Conservation (phyloP, 2,329 filamentous ascomycete species). For the Fusarium sp. region DNA sequence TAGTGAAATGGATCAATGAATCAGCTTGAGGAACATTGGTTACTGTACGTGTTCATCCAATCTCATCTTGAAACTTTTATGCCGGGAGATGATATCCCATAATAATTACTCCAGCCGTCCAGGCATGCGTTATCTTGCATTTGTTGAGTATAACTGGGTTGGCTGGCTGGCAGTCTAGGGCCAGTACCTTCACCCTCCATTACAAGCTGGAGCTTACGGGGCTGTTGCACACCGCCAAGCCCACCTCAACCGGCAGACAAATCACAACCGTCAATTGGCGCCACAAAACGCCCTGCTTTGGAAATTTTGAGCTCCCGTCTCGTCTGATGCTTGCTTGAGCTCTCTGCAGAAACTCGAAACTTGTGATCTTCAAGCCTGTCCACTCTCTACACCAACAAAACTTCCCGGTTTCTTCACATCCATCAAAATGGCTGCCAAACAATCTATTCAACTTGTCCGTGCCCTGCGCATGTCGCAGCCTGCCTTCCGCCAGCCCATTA, state of each 20-base stretch:
- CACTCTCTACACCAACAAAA: not conserved
- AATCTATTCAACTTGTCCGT: slow-evolving; percentile 45
- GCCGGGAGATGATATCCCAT: not conserved
- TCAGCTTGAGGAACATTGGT: too few relatives aligned
- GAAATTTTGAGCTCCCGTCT: slow-evolving; percentile 47
- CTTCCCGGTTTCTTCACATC: not conserved
- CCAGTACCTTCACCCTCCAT: slow-evolving; percentile 10
- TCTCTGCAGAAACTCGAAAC: slow-evolving; percentile 15
- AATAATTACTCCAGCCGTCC: slow-evolving; percentile 12
- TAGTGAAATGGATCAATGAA: too few relatives aligned
- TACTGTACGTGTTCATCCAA: too few relatives aligned
- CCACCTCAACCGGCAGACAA: slow-evolving; percentile 5
- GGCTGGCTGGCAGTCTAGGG: slow-evolving; percentile 19
- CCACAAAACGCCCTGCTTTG: slow-evolving; percentile 14
- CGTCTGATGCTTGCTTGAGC: slow-evolving; percentile 31
- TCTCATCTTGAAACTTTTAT: too few relatives aligned
- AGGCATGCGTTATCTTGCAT: slow-evolving; percentile 18
- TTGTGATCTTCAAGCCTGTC: slow-evolving; percentile 20
- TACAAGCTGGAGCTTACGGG: slow-evolving; percentile 16
- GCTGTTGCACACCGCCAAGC: slow-evolving; percentile 33
- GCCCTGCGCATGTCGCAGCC: slow-evolving; percentile 46
- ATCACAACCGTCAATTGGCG: slow-evolving; percentile 44
- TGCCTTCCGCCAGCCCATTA: slow-evolving; percentile 32
- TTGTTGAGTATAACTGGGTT: not conserved
- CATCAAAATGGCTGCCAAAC: slow-evolving; percentile 46